Evolutionary conservation across 2,329 filamentous ascomycete species (phyloP), one percentile per base, ranked within the genome.

Genomic region (Pezicula rhizophila): DNA sequence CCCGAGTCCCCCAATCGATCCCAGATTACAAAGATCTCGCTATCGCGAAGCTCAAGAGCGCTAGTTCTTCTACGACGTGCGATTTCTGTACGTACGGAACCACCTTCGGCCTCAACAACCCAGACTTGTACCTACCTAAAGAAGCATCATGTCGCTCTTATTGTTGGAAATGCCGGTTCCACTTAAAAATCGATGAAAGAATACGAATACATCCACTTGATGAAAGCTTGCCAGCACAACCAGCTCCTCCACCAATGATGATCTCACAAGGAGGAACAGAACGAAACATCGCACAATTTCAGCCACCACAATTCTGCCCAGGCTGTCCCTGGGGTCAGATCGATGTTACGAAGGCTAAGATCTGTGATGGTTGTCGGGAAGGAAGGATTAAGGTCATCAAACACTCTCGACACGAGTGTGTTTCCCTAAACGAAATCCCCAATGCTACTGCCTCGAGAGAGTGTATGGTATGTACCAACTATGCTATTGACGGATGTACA

Each of bases 391-490:
- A 56, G 23, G 23, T 59, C 18, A 51, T 53, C 43, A 42, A 47
- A 15, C 53, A 55, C 33, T 14, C n/a, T 28, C 34, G 46, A 8
- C 52, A 56, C 35, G 5, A 31, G 14, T 5, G 28, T 35, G 18
- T 34, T 39, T 35, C 20, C 8, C 4, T 26, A 12, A 25, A 17
- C 12, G 10, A 25, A 37, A 44, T 8, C n/a, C 37, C 23, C 12
- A 18, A 34, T 23, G 35, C 26, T 25, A 42, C 4, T 14, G 15
- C 7, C 14, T 40, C 23, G 38, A 43, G 33, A 12, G 42, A 42
- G 18, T 57, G 55, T 38, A 57, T 57, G 55, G 34, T 57, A 7
- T 57, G 54, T 20, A 23, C 42, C 20, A 26, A 18, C 5, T 28
- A 33, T 23, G 50, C 48, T 4, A 33, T 37, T 14, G 41, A 38